Percentiles rank a stretch among this genome's conserved stretches.
phyloP scores from a whole-genome alignment of 2,329 filamentous ascomycete genomes.

The Stemphylium beticola region DNA sequence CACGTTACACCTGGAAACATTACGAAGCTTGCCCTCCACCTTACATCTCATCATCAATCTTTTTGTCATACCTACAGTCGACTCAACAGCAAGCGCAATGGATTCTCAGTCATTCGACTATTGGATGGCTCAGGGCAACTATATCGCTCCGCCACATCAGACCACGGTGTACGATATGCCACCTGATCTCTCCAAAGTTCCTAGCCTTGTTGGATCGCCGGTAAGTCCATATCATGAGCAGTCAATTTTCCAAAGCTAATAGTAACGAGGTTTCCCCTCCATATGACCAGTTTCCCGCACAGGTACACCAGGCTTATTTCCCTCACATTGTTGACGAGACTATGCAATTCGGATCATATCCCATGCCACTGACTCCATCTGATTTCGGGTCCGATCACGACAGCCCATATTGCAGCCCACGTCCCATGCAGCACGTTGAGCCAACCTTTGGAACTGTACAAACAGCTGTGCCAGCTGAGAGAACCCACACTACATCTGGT shows the following conservation, averaged over 20 bases:
- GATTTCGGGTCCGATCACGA: constrained; percentile 51
- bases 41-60: constrained; percentile 4
- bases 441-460: constrained; percentile 27
- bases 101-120: constrained; percentile 47
- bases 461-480: constrained; percentile 31
- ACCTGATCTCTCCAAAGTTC: constrained; percentile 45
- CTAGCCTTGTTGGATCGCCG: constrained; percentile 48
- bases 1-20: not conserved
- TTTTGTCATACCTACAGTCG: constrained; percentile 5
- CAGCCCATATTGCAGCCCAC: constrained; percentile 48
- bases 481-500: constrained; percentile 48
- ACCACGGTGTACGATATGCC: constrained; percentile 42
- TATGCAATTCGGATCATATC: constrained; percentile 42
- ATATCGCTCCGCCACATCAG: constrained; percentile 39
- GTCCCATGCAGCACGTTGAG: constrained; percentile 34
- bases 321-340: constrained; percentile 42
- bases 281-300: constrained; percentile 45
- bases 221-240: constrained; percentile 28
- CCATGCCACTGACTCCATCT: constrained; percentile 48
- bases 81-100: constrained; percentile 29
- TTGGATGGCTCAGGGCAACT: constrained; percentile 46
- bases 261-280: constrained; percentile 42
- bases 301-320: constrained; percentile 42
- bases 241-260: constrained; percentile 9
- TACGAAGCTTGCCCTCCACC: not conserved